These are phyloP conservation scores for Wallemia mellicola DNA, from an alignment of 1,284 basidiomycete species.

Conservation along the genomic window DNA sequence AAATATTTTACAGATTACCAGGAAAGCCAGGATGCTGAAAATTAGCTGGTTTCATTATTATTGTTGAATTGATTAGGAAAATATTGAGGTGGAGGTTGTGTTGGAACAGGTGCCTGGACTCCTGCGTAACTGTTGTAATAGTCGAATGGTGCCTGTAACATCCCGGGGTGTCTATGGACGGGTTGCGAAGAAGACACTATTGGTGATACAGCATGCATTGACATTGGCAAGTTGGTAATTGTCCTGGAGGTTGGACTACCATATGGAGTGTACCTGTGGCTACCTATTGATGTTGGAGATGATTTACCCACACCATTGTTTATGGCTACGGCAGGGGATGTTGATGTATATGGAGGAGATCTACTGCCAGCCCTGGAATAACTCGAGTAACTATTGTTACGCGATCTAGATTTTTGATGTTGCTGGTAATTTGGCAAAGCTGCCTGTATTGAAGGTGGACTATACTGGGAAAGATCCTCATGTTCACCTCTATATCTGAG, in stretches of 20 bases:
- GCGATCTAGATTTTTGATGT: neutral
- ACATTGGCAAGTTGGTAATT: neutral
- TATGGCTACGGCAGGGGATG: neutral
- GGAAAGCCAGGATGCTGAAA: too few relatives aligned
- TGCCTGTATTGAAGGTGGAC: neutral
- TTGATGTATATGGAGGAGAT: neutral
- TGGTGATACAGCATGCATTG: neutral
- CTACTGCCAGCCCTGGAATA: neutral
- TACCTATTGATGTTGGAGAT: neutral
- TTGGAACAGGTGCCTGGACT: too few relatives aligned
- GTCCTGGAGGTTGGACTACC: neutral
- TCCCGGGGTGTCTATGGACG: neutral
- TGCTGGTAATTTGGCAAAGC: neutral
- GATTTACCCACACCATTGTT: neutral
- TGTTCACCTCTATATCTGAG: conserved; percentile 32
- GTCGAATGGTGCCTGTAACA: neutral
- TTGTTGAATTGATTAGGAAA: too few relatives aligned
- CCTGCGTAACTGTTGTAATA: neutral
- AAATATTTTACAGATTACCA: neutral
- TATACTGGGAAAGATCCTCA: neutral
- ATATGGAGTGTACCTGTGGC: neutral
- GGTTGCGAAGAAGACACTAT: neutral
- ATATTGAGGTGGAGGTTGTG: too few relatives aligned
- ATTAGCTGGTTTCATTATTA: too few relatives aligned
- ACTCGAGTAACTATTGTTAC: neutral